Percentiles rank a stretch among this genome's conserved stretches.
These are phyloP conservation scores for Taxawa tesnikishii DNA, from an alignment of 2,329 filamentous ascomycete species.

Conservation along the genomic window DNA sequence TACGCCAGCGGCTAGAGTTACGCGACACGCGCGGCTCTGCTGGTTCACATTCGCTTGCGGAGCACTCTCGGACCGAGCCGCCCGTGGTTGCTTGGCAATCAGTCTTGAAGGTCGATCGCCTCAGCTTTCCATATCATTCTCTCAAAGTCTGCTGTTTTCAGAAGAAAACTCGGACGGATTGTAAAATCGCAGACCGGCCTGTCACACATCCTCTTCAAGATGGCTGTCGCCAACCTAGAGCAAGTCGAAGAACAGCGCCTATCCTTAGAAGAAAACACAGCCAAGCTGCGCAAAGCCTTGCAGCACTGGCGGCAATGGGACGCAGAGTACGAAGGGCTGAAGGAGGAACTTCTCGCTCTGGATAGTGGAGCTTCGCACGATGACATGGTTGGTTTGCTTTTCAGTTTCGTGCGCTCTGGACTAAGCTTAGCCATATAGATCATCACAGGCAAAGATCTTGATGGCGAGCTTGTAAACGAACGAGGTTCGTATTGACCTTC, in stretches of 20 bases:
- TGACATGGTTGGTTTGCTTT: conserved; percentile 34
- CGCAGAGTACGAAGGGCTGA: conserved; percentile 79
- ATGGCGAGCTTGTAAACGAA: conserved; percentile 51
- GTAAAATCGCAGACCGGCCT: too few species aligned
- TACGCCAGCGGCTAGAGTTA: too few species aligned
- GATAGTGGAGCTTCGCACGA: conserved; percentile 35
- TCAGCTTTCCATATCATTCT: not conserved
- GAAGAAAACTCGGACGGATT: too few species aligned
- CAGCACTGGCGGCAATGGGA: conserved; percentile 87
- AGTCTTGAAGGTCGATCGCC: too few species aligned
- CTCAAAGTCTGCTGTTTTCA: too few species aligned
- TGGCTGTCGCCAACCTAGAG: not conserved
- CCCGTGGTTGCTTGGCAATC: too few species aligned
- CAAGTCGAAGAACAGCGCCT: conserved; percentile 40
- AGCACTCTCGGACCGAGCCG: too few species aligned
- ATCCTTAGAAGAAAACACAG: conserved; percentile 63
- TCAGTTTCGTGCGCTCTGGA: not conserved
- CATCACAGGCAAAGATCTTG: conserved; percentile 44
- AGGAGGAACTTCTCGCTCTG: conserved; percentile 60
- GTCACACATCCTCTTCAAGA: too few species aligned
- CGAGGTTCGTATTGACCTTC: conserved; percentile 21
- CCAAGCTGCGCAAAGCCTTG: conserved; percentile 61
- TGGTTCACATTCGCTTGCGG: too few species aligned
- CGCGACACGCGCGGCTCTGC: too few species aligned
- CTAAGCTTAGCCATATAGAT: conserved; percentile 11